Evolutionary conservation across 2,329 filamentous ascomycete species (phyloP).

Genomic region (Xylaria sp.): DNA sequence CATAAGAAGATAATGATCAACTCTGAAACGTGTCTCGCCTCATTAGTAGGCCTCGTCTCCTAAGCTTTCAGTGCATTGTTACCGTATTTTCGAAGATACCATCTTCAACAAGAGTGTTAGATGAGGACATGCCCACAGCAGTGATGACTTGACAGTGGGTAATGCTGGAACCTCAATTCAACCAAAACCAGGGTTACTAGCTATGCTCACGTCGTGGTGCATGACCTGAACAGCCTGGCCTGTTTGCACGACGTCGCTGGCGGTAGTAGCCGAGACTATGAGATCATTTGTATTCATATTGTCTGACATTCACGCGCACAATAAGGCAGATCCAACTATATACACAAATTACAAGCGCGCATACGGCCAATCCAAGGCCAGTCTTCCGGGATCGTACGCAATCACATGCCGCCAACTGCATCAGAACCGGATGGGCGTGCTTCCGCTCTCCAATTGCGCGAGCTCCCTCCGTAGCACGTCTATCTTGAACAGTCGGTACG

Average conservation of each 20-base stretch:
- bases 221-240: too few relatives aligned
- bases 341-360: not conserved
- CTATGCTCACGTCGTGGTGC: not conserved
- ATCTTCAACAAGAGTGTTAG: not conserved
- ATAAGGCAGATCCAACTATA: not conserved
- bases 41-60: too few relatives aligned
- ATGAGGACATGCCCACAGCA: not conserved
- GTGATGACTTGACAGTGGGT: too few relatives aligned
- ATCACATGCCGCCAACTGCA: not conserved
- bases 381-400: not conserved
- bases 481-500: slow-evolving; percentile 66
- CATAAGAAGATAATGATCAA: too few relatives aligned
- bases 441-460: slow-evolving; percentile 53
- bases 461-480: slow-evolving; percentile 68
- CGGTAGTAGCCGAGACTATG: not conserved
- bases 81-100: too few relatives aligned
- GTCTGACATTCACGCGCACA: not conserved
- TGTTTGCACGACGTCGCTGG: not conserved
- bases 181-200: not conserved
- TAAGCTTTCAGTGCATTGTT: too few relatives aligned
- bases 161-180: not conserved
- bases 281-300: not conserved
- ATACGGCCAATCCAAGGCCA: not conserved
- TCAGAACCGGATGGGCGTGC: slow-evolving; percentile 15
- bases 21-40: too few relatives aligned